Evolutionary conservation across 345 rosid species (phyloP).

Genomic region (Durio zibethinus): DNA sequence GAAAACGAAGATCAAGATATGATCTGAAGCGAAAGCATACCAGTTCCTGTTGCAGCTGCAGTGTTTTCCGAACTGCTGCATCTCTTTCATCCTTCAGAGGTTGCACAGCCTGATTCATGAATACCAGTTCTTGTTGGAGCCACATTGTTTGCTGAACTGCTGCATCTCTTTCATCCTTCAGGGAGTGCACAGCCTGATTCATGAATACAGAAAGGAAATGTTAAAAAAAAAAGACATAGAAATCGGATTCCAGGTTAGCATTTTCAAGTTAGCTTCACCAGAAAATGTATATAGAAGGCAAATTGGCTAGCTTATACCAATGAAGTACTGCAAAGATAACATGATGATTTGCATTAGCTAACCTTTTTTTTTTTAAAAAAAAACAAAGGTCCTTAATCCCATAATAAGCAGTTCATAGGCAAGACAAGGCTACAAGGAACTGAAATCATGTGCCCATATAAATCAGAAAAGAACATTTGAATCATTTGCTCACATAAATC

Average conservation of each 20-base stretch:
- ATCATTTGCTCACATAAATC: background rate
- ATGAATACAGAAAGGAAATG: conserved; percentile 5
- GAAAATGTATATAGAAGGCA: background rate
- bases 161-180: conserved; percentile 79
- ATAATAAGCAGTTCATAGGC: background rate
- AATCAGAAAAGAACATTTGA: background rate
- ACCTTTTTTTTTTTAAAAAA: background rate
- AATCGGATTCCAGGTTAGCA: background rate
- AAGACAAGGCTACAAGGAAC: background rate
- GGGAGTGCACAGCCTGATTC: conserved; percentile 55
- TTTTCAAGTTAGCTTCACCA: background rate
- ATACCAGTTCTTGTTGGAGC: conserved; percentile 82
- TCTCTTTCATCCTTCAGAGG: conserved; percentile 79
- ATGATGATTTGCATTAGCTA: background rate
- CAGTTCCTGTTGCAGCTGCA: conserved; percentile 79
- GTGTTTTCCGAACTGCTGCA: conserved; percentile 63
- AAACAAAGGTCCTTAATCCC: background rate
- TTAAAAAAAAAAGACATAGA: background rate
- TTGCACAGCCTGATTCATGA: conserved; percentile 51
- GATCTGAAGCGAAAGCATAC: background rate
- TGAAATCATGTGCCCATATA: background rate
- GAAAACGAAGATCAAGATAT: too few relatives aligned
- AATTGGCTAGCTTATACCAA: background rate
- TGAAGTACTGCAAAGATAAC: background rate
- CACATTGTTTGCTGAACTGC: conserved; percentile 66